Base-by-base conservation (phyloP, 805 yeast species). In the Barnettozyma pratensis region DNA sequence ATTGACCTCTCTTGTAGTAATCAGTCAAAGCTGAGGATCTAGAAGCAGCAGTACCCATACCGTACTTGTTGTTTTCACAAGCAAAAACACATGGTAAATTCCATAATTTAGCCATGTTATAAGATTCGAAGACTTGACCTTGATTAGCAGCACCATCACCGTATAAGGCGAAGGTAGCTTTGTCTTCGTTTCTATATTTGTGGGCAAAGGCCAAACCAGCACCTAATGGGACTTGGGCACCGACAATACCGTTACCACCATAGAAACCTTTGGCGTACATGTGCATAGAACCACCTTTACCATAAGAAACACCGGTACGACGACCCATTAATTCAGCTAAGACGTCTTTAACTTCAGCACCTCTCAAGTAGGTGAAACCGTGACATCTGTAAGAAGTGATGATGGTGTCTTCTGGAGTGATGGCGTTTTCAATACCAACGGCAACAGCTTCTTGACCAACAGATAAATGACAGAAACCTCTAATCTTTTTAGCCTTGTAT, bases 251-350 rank as follows among this genome's bases (percentile, higher is more conserved):
- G 74, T 94, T 94, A 74, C 99, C 99, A 70, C 99, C 99, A 72
- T 85, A 94, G 79, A 94, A 94, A 53, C 95, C 95, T 42, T 85
- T 83, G 43, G 96, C 87, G 70, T 84, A 94, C 91, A 94, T 87
- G 76, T 94, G 99, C 99, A 94, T 94, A 57, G 99, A 94, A 62
- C 99, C 99, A 77, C 99, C 99, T 74, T 94, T 94, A 75, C 99
- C 99, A 73, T 75, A 84, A 39, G 97, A 86, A 53, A 87, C 95
- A 77, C 99, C 98, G 50, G 85, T 74, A 76, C 96, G 84, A 75
- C 85, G 86, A 63, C 99, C 99, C 92, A 94, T 86, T 70, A 94
- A 79, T 75, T 94, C 99, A 55, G 96, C 98, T 59, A 94, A 74
- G 49, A 94, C 95, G 51, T 78, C 84, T 72, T 87, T 82, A 58